A percentile compares a stretch with the other conserved stretches of the same genome.
Conservation (phyloP, 2,329 filamentous ascomycete genomes). For the Xylaria digitata region DNA sequence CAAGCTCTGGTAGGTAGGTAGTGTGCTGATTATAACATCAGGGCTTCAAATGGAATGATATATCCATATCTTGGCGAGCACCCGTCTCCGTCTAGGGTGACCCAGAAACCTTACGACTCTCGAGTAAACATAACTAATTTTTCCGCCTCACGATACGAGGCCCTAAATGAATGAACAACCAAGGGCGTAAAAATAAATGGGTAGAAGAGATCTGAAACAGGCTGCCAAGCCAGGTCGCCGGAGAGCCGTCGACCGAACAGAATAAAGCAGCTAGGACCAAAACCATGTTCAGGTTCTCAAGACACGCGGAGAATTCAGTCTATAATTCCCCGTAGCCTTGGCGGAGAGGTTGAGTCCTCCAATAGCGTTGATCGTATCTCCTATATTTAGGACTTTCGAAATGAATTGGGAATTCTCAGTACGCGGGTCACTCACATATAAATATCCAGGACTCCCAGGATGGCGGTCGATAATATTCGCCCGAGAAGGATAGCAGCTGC, state of each 20-base stretch:
- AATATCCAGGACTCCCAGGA: neutral
- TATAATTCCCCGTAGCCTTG: conserved; percentile 9
- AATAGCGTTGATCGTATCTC: conserved; percentile 17
- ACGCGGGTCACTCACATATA: neutral
- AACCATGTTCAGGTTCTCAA: conserved; percentile 3
- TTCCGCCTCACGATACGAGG: conserved; percentile 3
- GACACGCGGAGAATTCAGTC: conserved; percentile 4
- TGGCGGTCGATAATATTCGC: neutral
- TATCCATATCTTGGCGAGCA: too few species aligned
- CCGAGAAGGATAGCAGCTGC: neutral
- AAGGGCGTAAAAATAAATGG: conserved; percentile 1
- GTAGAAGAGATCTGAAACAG: neutral
- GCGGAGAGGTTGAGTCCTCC: conserved; percentile 24
- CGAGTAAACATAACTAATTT: neutral
- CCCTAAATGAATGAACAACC: neutral
- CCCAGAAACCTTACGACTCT: too few species aligned
- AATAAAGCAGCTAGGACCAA: neutral
- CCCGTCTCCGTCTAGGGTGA: too few species aligned
- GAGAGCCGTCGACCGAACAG: conserved; percentile 19
- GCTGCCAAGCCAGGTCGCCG: conserved; percentile 12
- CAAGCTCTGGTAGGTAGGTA: neutral
- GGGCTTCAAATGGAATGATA: too few species aligned
- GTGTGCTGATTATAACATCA: neutral
- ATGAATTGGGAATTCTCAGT: neutral
- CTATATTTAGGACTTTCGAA: neutral